A percentile compares a stretch with the other conserved stretches of the same genome.
These are phyloP conservation scores for Nemania serpens DNA, from an alignment of 2,329 filamentous ascomycete genomes.

Conservation along the genomic window DNA sequence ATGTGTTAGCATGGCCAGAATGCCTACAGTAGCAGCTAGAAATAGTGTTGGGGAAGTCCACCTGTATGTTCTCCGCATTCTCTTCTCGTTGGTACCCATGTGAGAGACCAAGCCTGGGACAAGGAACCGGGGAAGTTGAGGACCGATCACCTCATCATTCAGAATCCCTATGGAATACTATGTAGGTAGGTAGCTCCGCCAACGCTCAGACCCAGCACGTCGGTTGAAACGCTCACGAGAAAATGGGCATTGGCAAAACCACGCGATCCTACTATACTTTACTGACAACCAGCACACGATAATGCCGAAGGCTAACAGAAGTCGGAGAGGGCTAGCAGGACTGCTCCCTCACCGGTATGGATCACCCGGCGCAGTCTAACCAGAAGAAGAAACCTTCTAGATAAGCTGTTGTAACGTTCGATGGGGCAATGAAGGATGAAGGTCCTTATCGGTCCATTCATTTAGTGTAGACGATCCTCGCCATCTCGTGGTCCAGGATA, in stretches of 20 bases:
- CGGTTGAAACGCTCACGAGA: background rate
- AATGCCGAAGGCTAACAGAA: conserved; percentile 5
- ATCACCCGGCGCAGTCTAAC: conserved; percentile 19
- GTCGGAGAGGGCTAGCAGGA: background rate
- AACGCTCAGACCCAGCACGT: background rate
- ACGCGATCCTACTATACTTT: conserved; percentile 15
- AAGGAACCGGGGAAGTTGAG: too few species aligned
- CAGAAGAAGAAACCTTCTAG: conserved; percentile 33
- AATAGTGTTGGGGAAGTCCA: too few species aligned
- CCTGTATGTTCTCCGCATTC: conserved; percentile 19
- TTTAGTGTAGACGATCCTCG: background rate
- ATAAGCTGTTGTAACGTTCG: conserved; percentile 24
- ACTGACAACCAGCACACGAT: background rate
- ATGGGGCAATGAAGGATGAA: background rate
- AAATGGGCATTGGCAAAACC: conserved; percentile 20
- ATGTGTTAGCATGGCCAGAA: conserved; percentile 6
- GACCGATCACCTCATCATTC: background rate
- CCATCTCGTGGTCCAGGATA: too few species aligned
- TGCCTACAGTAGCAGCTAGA: too few species aligned
- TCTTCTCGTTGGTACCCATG: background rate
- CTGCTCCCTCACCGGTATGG: conserved; percentile 25
- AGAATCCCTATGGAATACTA: background rate
- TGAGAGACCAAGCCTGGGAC: too few species aligned
- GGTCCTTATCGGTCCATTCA: conserved; percentile 8
- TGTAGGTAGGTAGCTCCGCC: background rate